phyloP scores from a whole-genome alignment of 2,329 filamentous ascomycete genomes.

The Berkeleyomyces basicola region DNA sequence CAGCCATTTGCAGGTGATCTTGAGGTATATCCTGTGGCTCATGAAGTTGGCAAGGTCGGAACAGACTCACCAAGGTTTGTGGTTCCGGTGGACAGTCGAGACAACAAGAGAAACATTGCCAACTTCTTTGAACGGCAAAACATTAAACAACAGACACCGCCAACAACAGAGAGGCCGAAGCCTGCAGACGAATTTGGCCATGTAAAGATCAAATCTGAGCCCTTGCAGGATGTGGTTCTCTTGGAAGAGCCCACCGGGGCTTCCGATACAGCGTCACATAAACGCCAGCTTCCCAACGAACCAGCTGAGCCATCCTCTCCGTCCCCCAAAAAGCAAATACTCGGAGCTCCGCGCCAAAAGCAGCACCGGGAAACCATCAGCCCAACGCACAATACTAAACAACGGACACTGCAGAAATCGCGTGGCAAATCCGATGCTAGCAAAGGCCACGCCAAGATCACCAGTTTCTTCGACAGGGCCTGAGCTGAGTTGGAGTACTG shows the following conservation, averaged over 20 bases:
- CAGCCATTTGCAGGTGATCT: conserved; percentile 64
- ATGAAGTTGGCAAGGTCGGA: conserved; percentile 86
- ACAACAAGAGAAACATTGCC: conserved; percentile 85
- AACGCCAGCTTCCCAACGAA: neutral
- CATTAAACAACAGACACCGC: conserved; percentile 18
- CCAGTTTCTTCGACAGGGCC: conserved; percentile 5
- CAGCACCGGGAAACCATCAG: neutral
- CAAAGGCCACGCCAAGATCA: conserved; percentile 9
- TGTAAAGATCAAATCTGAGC: conserved; percentile 12
- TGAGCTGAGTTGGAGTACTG: neutral
- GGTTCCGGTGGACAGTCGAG: conserved; percentile 63
- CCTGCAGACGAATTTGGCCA: conserved; percentile 10
- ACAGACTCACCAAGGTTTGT: conserved; percentile 77
- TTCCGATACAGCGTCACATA: neutral
- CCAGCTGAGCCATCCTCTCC: neutral
- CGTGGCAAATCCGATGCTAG: neutral
- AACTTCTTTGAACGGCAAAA: conserved; percentile 69
- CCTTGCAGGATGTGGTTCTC: neutral
- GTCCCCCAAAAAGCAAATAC: neutral
- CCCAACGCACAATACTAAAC: neutral
- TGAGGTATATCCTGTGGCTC: conserved; percentile 70
- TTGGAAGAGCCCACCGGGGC: neutral
- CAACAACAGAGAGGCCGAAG: neutral
- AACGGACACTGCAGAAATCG: neutral
- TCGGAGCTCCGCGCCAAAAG: neutral